Evolutionary conservation across 805 yeast genomes (phyloP), one percentile per base, ranked within the genome.

Genomic region (Kurtzmaniella cleridarum): DNA sequence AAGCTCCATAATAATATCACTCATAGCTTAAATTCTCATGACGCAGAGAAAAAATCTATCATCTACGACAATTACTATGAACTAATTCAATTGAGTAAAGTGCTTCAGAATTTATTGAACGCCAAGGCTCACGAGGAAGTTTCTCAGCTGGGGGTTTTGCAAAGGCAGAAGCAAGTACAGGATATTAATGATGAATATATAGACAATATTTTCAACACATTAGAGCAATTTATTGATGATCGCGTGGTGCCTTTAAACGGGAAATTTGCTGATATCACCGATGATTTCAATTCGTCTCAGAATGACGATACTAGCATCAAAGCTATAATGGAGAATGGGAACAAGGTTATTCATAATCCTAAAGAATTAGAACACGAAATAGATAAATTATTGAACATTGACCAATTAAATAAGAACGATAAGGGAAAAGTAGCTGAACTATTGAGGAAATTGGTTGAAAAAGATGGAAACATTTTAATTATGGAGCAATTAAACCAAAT

Each of bases 11-110:
- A 63, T 44, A 34, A 50, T 12, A 63, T 76, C 7, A 66, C 71
- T 17, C 65, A 65, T 24, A 64, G 67, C 37, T 60, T 78, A 40
- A 76, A 74, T 41, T 55, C 75, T 12, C 77, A 73, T 37, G 79
- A 77, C 43, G 73, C 77, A 49, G 78, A 76, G 34, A 80, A 81
- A 45, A 83, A 83, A 49, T 76, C 84, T 23, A 81, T 83, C 31
- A 79, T 83, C 9, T 83, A 83, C 57, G 85, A 83, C 56, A 83
- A 83, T 51, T 83, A 83, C 64, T 81, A 78, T 54, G 90, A 83
- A 44, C 61, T 83, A 46, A 81, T 83, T 51, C 79, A 80, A 49
- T 73, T 83, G 42, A 81, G 78, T 48, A 76, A 79, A 34, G 73
- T 81, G 3, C 58, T 83, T 17, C 42, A 45, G 12, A 53, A 51